phyloP scores from a whole-genome alignment of 225 moss, liverwort and hornwort genomes.

The Marchantia polymorpha region DNA sequence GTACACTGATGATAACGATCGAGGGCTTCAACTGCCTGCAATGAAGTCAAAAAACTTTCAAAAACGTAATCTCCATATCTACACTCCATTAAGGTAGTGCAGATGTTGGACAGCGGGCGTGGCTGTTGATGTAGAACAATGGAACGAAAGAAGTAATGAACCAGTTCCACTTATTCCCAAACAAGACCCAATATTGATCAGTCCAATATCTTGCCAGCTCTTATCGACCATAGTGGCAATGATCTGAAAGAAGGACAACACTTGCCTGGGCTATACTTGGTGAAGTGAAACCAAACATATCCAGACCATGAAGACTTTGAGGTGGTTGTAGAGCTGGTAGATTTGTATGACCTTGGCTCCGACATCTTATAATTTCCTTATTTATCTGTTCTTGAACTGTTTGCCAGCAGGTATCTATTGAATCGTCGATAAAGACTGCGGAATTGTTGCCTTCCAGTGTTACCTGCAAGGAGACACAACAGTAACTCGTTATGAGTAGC shows the following conservation, averaged over 20 bases:
- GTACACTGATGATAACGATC: slow-evolving; percentile 40
- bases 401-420: slow-evolving; percentile 51
- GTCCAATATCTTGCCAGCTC: background rate
- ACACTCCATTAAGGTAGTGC: background rate
- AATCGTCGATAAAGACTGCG: slow-evolving; percentile 26
- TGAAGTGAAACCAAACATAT: slow-evolving; percentile 51
- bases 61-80: background rate
- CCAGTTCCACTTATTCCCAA: background rate
- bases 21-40: slow-evolving; percentile 50
- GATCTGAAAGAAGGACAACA: background rate
- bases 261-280: slow-evolving; percentile 41
- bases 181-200: background rate
- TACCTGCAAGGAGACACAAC: slow-evolving; percentile 29
- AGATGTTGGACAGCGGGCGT: too few relatives aligned
- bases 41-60: background rate
- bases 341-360: slow-evolving; percentile 34
- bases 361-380: slow-evolving; percentile 39
- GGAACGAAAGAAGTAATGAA: background rate
- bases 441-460: slow-evolving; percentile 34
- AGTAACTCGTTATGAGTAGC: background rate
- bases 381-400: slow-evolving; percentile 45
- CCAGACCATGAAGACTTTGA: slow-evolving; percentile 46
- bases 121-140: background rate
- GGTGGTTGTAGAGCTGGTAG: slow-evolving; percentile 45
- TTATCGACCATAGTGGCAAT: background rate